Conservation (phyloP, 371 early-diverging fungal genomes). For the Fennellomyces sp. region DNA sequence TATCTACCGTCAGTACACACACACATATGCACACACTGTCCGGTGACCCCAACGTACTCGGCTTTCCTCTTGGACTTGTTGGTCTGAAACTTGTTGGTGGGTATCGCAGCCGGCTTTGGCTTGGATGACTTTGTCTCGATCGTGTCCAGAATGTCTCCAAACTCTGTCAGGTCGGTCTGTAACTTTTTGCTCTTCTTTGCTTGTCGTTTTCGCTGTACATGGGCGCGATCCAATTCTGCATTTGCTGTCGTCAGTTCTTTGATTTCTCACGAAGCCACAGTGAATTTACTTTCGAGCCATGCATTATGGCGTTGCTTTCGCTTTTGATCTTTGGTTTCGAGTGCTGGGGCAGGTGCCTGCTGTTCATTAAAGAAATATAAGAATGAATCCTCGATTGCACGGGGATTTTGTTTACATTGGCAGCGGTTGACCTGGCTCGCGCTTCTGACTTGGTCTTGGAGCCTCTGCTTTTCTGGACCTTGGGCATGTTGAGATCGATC, state of each 20-base stretch:
- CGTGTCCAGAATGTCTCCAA: conserved; percentile 47
- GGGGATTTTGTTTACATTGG: background rate
- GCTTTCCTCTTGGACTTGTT: conserved; percentile 57
- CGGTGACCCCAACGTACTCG: conserved; percentile 60
- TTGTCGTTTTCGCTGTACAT: conserved; percentile 48
- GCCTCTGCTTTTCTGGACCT: conserved; percentile 3
- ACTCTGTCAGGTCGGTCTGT: conserved; percentile 30
- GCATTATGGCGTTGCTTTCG: conserved; percentile 60
- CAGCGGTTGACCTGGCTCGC: background rate
- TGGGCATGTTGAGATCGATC: conserved; percentile 4
- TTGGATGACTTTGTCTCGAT: conserved; percentile 25
- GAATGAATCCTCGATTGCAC: background rate
- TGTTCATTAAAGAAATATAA: background rate
- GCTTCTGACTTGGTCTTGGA: background rate
- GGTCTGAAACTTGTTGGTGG: conserved; percentile 39
- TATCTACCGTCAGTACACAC: background rate
- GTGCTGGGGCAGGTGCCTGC: background rate
- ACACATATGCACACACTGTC: too few species aligned
- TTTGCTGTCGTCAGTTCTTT: background rate
- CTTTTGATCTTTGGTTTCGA: conserved; percentile 44
- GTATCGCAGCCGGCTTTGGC: conserved; percentile 21
- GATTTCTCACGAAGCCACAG: too few species aligned
- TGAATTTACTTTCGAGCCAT: conserved; percentile 63
- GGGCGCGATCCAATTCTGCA: conserved; percentile 57
- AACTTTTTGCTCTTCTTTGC: conserved; percentile 44